Conservation (phyloP, 257 asterid genomes). For the Solanum dulcamara region DNA sequence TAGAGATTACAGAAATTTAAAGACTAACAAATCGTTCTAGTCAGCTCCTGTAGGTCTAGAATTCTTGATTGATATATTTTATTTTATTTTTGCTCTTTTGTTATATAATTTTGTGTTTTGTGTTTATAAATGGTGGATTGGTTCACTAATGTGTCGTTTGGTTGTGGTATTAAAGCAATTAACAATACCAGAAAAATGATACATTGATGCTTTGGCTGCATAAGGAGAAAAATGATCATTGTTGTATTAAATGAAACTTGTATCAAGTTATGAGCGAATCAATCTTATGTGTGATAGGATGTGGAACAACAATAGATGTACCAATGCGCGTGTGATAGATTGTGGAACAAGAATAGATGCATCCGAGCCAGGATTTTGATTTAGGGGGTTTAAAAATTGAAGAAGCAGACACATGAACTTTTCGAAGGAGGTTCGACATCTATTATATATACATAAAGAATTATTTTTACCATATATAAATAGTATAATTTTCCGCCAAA, state of each 20-base stretch:
- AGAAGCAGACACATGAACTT: too few relatives aligned
- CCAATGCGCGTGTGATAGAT: background rate
- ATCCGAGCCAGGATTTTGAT: too few relatives aligned
- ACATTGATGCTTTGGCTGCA: background rate
- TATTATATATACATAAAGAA: too few relatives aligned
- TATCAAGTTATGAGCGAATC: background rate
- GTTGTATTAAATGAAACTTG: too few relatives aligned
- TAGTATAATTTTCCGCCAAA: too few relatives aligned
- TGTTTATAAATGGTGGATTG: background rate
- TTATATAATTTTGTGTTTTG: background rate
- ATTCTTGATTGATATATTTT: background rate
- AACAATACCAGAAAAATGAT: background rate
- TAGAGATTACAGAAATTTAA: background rate
- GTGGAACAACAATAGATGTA: background rate
- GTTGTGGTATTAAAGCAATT: background rate
- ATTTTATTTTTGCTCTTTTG: background rate
- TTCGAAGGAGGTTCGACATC: too few relatives aligned
- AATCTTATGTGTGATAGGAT: too few relatives aligned
- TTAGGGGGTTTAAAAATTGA: too few relatives aligned
- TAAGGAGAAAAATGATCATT: background rate
- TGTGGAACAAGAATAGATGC: background rate
- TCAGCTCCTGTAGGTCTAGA: background rate
- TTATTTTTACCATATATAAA: too few relatives aligned
- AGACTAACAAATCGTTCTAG: background rate
- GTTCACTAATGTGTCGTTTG: too few relatives aligned